Percentiles rank a stretch among this genome's conserved stretches.
Evolutionary conservation across 139 green algal species (phyloP).

Genomic region (Asterochloris erici): DNA sequence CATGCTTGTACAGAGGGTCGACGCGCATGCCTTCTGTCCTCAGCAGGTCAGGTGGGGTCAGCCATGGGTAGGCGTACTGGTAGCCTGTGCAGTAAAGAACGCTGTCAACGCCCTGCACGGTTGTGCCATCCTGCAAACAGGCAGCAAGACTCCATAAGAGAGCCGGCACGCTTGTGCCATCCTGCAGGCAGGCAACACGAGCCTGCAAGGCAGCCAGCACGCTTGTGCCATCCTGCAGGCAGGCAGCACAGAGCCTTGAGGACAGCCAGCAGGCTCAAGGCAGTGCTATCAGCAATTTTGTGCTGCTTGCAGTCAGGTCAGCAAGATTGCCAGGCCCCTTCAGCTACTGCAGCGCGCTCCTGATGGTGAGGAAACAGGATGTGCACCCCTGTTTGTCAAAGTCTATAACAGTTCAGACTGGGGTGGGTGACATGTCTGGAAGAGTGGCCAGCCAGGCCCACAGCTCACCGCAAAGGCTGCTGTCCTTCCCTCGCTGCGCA

Average conservation of each 20-base stretch:
- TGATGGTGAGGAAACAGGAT: too few relatives aligned
- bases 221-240: slow-evolving; percentile 35
- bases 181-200: slow-evolving; percentile 4
- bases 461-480: too few relatives aligned
- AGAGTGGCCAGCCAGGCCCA: too few relatives aligned
- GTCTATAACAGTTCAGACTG: too few relatives aligned
- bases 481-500: too few relatives aligned
- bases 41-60: slow-evolving; percentile 23
- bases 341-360: too few relatives aligned
- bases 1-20: slow-evolving; percentile 54
- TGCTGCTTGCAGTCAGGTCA: too few relatives aligned
- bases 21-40: slow-evolving; percentile 18
- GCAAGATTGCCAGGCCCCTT: too few relatives aligned
- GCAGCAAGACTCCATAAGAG: slow-evolving; percentile 35
- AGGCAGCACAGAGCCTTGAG: slow-evolving; percentile 47
- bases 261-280: not conserved
- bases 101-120: slow-evolving; percentile 28
- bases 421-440: too few relatives aligned
- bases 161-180: not conserved
- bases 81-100: slow-evolving; percentile 62
- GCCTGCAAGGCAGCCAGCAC: not conserved
- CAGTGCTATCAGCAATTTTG: too few relatives aligned
- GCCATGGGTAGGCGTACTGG: slow-evolving; percentile 56
- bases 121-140: slow-evolving; percentile 33
- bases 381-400: too few relatives aligned